Percentiles rank a stretch among this genome's conserved stretches.
Evolutionary conservation across 2,329 filamentous ascomycete species (phyloP).

Genomic region (Colletotrichum theobromicola): DNA sequence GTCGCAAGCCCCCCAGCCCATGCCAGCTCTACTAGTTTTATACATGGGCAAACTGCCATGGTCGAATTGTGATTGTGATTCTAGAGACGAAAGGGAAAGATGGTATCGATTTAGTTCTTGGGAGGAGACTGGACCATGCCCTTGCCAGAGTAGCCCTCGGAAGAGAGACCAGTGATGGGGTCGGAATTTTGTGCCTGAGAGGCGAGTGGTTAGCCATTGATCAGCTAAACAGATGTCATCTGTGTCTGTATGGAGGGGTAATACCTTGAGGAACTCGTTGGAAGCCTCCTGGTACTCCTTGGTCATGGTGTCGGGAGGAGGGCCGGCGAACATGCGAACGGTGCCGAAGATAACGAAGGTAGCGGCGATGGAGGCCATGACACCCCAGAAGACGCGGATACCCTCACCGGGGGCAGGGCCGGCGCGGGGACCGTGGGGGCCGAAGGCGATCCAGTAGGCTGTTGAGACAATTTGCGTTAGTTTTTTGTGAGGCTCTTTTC

Average conservation of each 20-base stretch:
- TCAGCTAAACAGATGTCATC: neutral
- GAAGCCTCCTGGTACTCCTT: constrained; percentile 96
- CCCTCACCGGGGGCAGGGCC: constrained; percentile 82
- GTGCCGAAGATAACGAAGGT: constrained; percentile 74
- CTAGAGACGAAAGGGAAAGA: constrained; percentile 22
- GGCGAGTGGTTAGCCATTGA: neutral
- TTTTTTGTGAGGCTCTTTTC: constrained; percentile 22
- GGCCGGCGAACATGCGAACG: constrained; percentile 75
- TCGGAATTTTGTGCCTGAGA: constrained; percentile 80
- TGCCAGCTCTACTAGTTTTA: constrained; percentile 35
- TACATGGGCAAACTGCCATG: constrained; percentile 33
- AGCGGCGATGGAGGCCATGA: constrained; percentile 68
- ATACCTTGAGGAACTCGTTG: constrained; percentile 91
- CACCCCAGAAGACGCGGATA: constrained; percentile 78
- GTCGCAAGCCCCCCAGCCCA: constrained; percentile 34
- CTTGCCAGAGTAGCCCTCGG: constrained; percentile 78
- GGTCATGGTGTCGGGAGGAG: constrained; percentile 85
- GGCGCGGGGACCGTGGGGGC: constrained; percentile 91
- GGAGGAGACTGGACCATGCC: constrained; percentile 78
- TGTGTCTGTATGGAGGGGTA: neutral
- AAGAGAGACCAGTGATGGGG: constrained; percentile 83
- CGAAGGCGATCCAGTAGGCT: constrained; percentile 99
- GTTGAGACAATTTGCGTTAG: constrained; percentile 43
- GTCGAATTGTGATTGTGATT: constrained; percentile 22
- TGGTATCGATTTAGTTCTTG: constrained; percentile 46